Percentiles rank a stretch among this genome's conserved stretches.
Evolutionary conservation across 352 stramenopile species (phyloP).

Genomic region (Pythium grandisporangium): DNA sequence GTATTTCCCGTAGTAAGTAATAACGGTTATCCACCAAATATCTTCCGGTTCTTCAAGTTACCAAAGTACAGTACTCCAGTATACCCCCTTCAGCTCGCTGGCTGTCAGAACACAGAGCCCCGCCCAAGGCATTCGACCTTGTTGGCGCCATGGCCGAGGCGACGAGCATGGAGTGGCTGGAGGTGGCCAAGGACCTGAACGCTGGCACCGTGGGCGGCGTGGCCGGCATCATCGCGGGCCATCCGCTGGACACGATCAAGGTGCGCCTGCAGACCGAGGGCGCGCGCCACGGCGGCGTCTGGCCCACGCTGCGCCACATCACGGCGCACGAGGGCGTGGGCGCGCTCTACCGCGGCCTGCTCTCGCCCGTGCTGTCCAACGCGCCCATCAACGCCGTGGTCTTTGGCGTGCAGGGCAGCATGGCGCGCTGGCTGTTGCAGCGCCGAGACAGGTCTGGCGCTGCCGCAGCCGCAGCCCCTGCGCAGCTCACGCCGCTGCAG

Average conservation of each 20-base stretch:
- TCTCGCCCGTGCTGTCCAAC: conserved; percentile 76
- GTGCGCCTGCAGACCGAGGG: conserved; percentile 67
- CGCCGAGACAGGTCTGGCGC: too few species aligned
- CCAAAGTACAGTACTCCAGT: too few species aligned
- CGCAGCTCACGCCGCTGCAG: conserved; percentile 22
- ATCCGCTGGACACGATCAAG: conserved; percentile 84
- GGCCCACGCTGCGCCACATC: conserved; percentile 44
- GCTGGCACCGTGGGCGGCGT: conserved; percentile 74
- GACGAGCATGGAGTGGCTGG: conserved; percentile 62
- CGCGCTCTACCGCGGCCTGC: conserved; percentile 64
- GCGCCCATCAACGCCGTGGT: conserved; percentile 81
- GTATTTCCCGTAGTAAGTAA: too few species aligned
- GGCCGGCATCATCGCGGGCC: conserved; percentile 64
- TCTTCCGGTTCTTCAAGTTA: too few species aligned
- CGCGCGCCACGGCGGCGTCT: conserved; percentile 22
- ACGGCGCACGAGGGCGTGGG: conserved; percentile 39
- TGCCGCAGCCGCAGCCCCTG: conserved; percentile 12
- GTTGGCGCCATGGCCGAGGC: background rate
- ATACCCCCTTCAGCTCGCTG: too few species aligned
- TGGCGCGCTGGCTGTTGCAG: conserved; percentile 33
- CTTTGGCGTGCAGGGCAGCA: conserved; percentile 66
- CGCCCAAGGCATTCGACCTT: too few species aligned
- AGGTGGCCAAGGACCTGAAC: conserved; percentile 78
- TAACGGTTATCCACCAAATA: too few species aligned
- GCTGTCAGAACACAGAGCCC: too few species aligned